phyloP scores from a whole-genome alignment of 2,329 filamentous ascomycete genomes.

The Sporothrix sp. region DNA sequence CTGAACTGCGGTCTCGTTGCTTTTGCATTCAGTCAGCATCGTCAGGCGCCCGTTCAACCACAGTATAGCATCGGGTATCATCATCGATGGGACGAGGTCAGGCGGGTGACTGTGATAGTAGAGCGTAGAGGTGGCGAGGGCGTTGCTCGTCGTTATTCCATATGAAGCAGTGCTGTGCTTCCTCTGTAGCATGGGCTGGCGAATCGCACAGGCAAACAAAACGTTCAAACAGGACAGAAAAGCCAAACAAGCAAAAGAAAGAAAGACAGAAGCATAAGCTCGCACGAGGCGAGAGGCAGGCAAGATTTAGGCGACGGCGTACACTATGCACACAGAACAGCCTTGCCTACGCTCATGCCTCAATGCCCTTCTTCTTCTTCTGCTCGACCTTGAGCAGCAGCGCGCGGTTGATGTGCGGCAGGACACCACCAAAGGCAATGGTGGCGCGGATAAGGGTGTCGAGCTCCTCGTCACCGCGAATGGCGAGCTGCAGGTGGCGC shows the following conservation, averaged over 20 bases:
- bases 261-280: neutral
- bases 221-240: neutral
- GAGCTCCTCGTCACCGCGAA: slow-evolving; percentile 95
- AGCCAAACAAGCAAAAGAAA: neutral
- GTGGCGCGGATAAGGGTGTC: slow-evolving; percentile 96
- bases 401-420: slow-evolving; percentile 97
- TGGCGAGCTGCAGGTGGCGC: slow-evolving; percentile 93
- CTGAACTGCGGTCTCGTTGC: no score
- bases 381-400: slow-evolving; percentile 49
- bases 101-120: no score
- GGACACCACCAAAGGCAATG: slow-evolving; percentile 94
- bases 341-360: slow-evolving; percentile 27
- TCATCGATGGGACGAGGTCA: no score
- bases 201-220: neutral
- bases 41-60: no score
- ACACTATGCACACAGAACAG: no score
- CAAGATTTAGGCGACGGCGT: neutral
- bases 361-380: slow-evolving; percentile 30
- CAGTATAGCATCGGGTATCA: no score
- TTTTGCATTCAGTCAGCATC: no score
- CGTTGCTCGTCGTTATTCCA: no score
- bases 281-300: neutral
- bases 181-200: neutral
- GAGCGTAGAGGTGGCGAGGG: no score
- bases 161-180: no score